Evolutionary conservation across 371 early-diverging fungal species (phyloP).

Genomic region (Syncephalastrum sp.): DNA sequence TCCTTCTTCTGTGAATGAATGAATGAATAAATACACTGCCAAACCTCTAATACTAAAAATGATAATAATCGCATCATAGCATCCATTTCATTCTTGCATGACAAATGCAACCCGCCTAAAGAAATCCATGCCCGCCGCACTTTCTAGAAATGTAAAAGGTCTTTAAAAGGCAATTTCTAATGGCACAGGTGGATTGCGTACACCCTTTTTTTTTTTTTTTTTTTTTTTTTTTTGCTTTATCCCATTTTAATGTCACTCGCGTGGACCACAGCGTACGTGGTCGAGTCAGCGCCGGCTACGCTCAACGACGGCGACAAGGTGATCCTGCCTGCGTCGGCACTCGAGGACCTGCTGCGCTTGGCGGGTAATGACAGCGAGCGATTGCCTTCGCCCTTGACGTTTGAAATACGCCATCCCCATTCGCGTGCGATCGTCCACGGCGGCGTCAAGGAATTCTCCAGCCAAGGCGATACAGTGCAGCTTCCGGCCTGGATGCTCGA

Average conservation of each 20-base stretch:
- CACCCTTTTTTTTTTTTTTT: not conserved
- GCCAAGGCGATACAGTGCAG: slow-evolving; percentile 42
- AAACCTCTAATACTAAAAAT: no score
- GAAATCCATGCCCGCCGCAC: no score
- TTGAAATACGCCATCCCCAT: slow-evolving; percentile 59
- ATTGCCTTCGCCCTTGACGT: slow-evolving; percentile 70
- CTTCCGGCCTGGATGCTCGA: slow-evolving; percentile 64
- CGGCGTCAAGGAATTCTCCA: slow-evolving; percentile 82
- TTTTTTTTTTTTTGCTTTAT: not conserved
- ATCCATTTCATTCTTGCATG: no score
- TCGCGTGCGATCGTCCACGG: slow-evolving; percentile 50
- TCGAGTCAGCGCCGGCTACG: slow-evolving; percentile 14
- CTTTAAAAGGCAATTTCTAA: no score
- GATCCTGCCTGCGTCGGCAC: slow-evolving; percentile 55
- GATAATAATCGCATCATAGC: no score
- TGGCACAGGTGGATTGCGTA: not conserved
- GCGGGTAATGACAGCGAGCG: slow-evolving; percentile 11
- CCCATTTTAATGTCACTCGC: not conserved
- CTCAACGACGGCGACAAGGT: slow-evolving; percentile 66
- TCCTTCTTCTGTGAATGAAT: no score
- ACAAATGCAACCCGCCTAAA: no score
- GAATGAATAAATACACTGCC: no score
- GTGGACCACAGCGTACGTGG: slow-evolving; percentile 28
- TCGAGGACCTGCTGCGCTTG: slow-evolving; percentile 51
- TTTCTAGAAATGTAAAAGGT: no score